A percentile compares a stretch with the other conserved stretches of the same genome.
Evolutionary conservation across 192 early-diverging fungal genomes (phyloP).

Genomic region (Spinellus fusiger): DNA sequence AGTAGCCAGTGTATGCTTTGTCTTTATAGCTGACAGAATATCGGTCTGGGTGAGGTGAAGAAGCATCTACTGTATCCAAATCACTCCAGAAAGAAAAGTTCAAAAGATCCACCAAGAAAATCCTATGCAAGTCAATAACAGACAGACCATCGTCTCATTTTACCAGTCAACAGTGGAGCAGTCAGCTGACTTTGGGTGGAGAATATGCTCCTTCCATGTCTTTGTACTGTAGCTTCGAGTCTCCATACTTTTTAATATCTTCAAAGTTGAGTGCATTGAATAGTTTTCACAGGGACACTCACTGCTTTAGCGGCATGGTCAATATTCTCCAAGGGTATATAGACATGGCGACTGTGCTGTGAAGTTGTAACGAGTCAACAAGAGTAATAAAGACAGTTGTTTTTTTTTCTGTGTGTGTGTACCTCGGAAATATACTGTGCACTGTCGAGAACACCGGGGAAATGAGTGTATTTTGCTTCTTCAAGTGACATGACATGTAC

Average conservation of each 20-base stretch:
- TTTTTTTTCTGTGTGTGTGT: not conserved
- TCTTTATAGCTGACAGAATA: slow-evolving; percentile 58
- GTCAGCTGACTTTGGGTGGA: slow-evolving; percentile 60
- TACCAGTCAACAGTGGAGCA: slow-evolving; percentile 53
- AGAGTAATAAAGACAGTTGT: too few relatives aligned
- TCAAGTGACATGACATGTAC: not conserved
- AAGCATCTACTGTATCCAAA: slow-evolving; percentile 39
- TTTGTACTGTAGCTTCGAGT: slow-evolving; percentile 50
- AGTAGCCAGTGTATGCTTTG: slow-evolving; percentile 66
- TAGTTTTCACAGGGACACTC: not conserved
- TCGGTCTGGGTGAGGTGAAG: slow-evolving; percentile 35
- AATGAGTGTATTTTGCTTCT: not conserved
- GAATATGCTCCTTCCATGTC: slow-evolving; percentile 54
- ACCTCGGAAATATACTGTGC: slow-evolving; percentile 48
- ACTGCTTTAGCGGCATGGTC: slow-evolving; percentile 42
- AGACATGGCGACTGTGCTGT: slow-evolving; percentile 57
- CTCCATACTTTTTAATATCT: slow-evolving; percentile 61
- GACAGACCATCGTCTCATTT: not conserved
- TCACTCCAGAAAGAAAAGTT: slow-evolving; percentile 88
- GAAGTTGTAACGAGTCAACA: not conserved
- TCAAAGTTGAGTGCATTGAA: not conserved
- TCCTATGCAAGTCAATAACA: slow-evolving; percentile 38
- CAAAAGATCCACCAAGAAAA: slow-evolving; percentile 75
- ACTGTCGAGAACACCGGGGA: slow-evolving; percentile 39
- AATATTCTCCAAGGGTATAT: slow-evolving; percentile 47